A percentile compares a stretch with the other conserved stretches of the same genome.
These are phyloP conservation scores for Artemisia tridentata DNA, from an alignment of 129 eudicot species.

Conservation along the genomic window DNA sequence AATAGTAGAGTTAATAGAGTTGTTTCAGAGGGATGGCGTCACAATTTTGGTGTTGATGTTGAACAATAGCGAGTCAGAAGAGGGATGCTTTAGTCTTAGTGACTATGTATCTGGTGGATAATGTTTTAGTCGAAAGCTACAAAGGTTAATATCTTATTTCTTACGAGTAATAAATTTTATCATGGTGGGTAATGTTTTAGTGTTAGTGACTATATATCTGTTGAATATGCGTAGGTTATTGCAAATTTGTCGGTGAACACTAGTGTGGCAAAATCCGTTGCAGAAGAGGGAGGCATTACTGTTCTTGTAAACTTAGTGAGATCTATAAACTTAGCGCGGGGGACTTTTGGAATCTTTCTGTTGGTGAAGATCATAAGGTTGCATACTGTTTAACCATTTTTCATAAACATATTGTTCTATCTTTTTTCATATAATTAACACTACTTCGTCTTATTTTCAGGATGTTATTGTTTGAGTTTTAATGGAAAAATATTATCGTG, in stretches of 20 bases:
- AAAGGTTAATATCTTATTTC: constrained; percentile 44
- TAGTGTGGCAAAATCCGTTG: constrained; percentile 81
- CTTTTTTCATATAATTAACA: not conserved
- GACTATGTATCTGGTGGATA: no score
- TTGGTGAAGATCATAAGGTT: constrained; percentile 1
- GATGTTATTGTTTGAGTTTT: not conserved
- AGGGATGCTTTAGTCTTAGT: no score
- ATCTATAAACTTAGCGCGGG: constrained; percentile 59
- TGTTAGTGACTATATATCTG: not conserved
- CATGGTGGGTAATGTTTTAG: not conserved
- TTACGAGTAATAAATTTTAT: no score
- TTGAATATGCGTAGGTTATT: constrained; percentile 37
- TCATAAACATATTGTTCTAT: not conserved
- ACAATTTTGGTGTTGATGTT: no score
- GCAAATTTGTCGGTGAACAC: constrained; percentile 82
- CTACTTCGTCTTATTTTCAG: constrained; percentile 5
- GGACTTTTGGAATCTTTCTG: constrained; percentile 8
- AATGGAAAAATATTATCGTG: no score
- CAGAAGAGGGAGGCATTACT: constrained; percentile 82
- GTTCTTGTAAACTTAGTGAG: constrained; percentile 72
- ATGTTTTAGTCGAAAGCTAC: constrained; percentile 94
- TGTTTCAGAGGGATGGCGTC: no score
- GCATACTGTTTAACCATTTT: not conserved
- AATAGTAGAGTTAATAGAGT: no score
- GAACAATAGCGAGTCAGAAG: no score